Evolutionary conservation across 2,329 filamentous ascomycete genomes (phyloP).

Genomic region (Erysiphe pulchra): DNA sequence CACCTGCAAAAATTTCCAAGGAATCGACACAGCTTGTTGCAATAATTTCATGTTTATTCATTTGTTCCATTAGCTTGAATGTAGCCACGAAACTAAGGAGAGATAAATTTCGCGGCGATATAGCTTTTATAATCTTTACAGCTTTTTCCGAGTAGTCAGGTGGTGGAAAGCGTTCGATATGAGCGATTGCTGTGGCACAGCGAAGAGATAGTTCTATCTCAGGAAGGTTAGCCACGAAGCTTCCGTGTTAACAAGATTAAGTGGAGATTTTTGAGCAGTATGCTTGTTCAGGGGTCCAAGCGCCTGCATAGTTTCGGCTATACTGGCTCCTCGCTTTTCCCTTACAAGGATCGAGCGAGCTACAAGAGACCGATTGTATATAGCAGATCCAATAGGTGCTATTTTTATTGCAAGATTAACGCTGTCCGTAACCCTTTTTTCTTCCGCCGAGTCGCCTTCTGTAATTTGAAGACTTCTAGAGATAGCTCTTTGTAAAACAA

Average conservation of each 20-base stretch:
- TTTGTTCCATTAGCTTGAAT: slow-evolving; percentile 29
- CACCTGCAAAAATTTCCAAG: slow-evolving; percentile 30
- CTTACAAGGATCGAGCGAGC: slow-evolving; percentile 30
- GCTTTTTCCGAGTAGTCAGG: slow-evolving; percentile 18
- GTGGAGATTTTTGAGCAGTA: slow-evolving; percentile 12
- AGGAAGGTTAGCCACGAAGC: slow-evolving; percentile 19
- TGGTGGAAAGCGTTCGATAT: slow-evolving; percentile 22
- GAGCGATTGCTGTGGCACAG: slow-evolving; percentile 33
- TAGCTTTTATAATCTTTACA: slow-evolving; percentile 22
- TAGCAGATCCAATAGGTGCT: slow-evolving; percentile 55
- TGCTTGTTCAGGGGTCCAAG: slow-evolving; percentile 19
- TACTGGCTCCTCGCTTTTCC: slow-evolving; percentile 27
- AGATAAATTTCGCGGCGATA: slow-evolving; percentile 18
- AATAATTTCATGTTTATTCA: slow-evolving; percentile 22
- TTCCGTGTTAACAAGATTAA: slow-evolving; percentile 21
- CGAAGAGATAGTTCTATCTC: slow-evolving; percentile 31
- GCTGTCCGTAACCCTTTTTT: slow-evolving; percentile 19
- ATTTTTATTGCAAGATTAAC: slow-evolving; percentile 44
- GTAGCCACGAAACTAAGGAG: slow-evolving; percentile 33
- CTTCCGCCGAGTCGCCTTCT: slow-evolving; percentile 20
- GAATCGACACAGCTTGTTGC: slow-evolving; percentile 21
- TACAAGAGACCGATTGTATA: slow-evolving; percentile 33
- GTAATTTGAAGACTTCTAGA: slow-evolving; percentile 31
- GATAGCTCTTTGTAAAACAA: slow-evolving; percentile 44
- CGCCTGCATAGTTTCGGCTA: slow-evolving; percentile 27